Percentiles rank a stretch among this genome's conserved stretches.
These are phyloP conservation scores for Xanthoparmelia taractica DNA, from an alignment of 495 filamentous ascomycete species.

Conservation along the genomic window DNA sequence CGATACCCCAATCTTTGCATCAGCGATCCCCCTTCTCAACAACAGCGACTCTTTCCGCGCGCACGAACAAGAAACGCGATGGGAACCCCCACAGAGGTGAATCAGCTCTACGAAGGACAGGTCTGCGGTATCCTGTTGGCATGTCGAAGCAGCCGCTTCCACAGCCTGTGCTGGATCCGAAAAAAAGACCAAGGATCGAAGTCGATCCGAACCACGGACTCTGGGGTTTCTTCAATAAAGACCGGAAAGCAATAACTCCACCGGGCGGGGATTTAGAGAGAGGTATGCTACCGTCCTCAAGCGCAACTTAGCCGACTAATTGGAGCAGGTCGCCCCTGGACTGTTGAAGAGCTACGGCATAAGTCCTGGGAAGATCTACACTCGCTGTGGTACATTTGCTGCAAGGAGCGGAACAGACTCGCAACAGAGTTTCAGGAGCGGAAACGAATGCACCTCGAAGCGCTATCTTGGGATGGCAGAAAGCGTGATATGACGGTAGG, in stretches of 20 bases:
- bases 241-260: slow-evolving; percentile 53
- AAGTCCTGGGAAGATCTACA: slow-evolving; percentile 95
- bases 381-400: slow-evolving; percentile 87
- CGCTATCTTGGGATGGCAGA: slow-evolving; percentile 57
- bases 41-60: slow-evolving; percentile 22
- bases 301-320: slow-evolving; percentile 10
- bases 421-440: slow-evolving; percentile 66
- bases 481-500: slow-evolving; percentile 55
- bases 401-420: slow-evolving; percentile 85
- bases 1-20: not conserved
- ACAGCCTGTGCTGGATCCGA: slow-evolving; percentile 52
- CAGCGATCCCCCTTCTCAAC: slow-evolving; percentile 32
- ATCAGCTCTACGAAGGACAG: slow-evolving; percentile 67
- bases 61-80: slow-evolving; percentile 39
- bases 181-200: slow-evolving; percentile 42
- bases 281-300: slow-evolving; percentile 44
- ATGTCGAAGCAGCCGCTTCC: slow-evolving; percentile 67
- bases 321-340: slow-evolving; percentile 66
- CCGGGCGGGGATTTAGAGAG: slow-evolving; percentile 52
- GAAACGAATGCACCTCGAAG: slow-evolving; percentile 49
- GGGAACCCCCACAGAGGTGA: slow-evolving; percentile 67
- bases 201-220: slow-evolving; percentile 75
- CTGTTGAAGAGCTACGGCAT: slow-evolving; percentile 72
- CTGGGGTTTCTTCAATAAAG: slow-evolving; percentile 80
- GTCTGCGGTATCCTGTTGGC: slow-evolving; percentile 60